Base-by-base conservation (phyloP, 495 filamentous ascomycete species). In the Trichocladium uniseriatum region DNA sequence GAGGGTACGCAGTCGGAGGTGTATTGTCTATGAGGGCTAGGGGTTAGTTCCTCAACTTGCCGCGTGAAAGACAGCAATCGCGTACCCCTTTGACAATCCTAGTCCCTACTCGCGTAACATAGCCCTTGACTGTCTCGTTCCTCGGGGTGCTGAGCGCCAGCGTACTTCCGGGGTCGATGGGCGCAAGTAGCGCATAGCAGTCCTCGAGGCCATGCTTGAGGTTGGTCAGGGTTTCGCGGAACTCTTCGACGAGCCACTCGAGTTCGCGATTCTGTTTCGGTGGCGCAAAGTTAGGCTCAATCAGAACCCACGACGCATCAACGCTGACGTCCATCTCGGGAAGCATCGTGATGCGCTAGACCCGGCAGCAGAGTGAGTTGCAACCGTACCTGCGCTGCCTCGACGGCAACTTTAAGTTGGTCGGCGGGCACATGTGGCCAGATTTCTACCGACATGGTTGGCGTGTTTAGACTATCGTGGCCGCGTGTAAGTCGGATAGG, bases 111-210 rank as follows among this genome's bases (percentile, higher is more conserved):
- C 88, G 79, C 0, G 90, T 96, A 43, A 96, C 77, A 63, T 86
- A 83, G 5, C 92, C 92, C 63, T 98, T 98, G 29, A 97, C 81
- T 52, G 76, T 80, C 70, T 98, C 92, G 39, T 84, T 87, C 15
- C 94, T 78, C 31, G 83, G 70, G n/a, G 89, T 92, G 45, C 86
- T 89, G 22, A 97, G 72, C 6, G 86, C 90, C 40, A 98, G 79
- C 5, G 90, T 98, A 45, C 81, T 86, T 11, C 86, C 86, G 1
- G 83, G 82, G 55, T 94, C 87, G 50, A 81, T 71, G 2, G 91
- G 88, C 9, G 87, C 80, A 29, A 98, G 78, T 8, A 97, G 78
- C 20, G 79, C 77, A 40, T 83, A 80, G 66, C 92, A 97, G 70
- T 95, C 89, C 65, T 89, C 80, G 14, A 98, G 80, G 40, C 91